Base-by-base conservation (phyloP, 805 yeast genomes). In the Ogataea angusta region DNA sequence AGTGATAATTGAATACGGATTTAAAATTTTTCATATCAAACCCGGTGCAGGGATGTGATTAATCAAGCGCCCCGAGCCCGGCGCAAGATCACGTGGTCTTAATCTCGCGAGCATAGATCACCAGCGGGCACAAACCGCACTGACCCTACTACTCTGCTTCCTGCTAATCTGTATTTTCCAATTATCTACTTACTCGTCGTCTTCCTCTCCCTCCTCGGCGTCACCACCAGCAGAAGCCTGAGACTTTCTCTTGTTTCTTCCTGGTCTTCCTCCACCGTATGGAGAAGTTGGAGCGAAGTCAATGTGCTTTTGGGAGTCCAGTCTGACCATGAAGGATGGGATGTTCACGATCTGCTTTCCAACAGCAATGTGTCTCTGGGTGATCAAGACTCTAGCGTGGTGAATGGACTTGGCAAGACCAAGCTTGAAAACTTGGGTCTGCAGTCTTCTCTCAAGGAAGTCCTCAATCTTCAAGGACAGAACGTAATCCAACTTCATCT, bases 201-300 rank as follows among this genome's bases (percentile, higher is more conserved):
- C 51, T 31, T 62, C 67, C 42, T 47, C 51, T 32, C 62, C 67
- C 42, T 76, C 96, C 60, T 73, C 88, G 63, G 73, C 91, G 56
- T 72, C 90, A 54, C 70, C 83, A 56, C 67, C 74, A 59, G 70
- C 76, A 72, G 78, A 75, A 64, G 68, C 73, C 67, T 73, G 80
- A 82, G 85, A 81, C 75, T 80, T 87, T 85, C 98, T 88, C 84
- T 93, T 95, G 68, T 88, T 95, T 83, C 99, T 93, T 73, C 99
- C 99, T 63, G 99, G 95, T 81, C 99, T 91, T 64, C 96, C 99
- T 78, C 99, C 99, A 75, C 99, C 99, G 90, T 87, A 91, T 74
- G 99, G 99, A 60, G 99, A 93, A 73, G 87, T 88, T 71, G 93
- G 85, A 66, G 99, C 95, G 67, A 91, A 93, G 83, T 93, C 98